These are phyloP conservation scores for Colletotrichum falcatum DNA, from an alignment of 2,329 filamentous ascomycete genomes.

Conservation along the genomic window DNA sequence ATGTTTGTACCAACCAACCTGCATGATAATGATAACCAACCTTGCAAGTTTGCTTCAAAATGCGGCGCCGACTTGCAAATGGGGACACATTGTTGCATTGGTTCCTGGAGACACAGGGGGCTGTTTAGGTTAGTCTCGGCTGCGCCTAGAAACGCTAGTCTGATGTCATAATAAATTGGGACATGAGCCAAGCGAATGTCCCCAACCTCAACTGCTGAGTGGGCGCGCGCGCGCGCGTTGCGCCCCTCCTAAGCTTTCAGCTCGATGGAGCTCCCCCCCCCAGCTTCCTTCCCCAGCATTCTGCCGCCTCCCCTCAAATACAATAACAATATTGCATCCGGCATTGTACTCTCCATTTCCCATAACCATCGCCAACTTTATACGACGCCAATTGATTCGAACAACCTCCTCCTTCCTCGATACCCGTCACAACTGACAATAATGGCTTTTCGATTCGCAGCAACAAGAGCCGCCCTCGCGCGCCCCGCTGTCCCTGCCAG, in stretches of 20 bases:
- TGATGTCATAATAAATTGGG: conserved; percentile 38
- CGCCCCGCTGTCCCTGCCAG: conserved; percentile 48
- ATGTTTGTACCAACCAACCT: too few species aligned
- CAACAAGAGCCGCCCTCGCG: conserved; percentile 50
- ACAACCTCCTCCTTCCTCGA: conserved; percentile 7
- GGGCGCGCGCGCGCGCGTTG: neutral
- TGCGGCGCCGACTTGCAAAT: neutral
- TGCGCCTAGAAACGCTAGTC: conserved; percentile 18
- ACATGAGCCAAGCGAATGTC: conserved; percentile 32
- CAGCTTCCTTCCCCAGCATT: neutral
- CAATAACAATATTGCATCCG: conserved; percentile 12
- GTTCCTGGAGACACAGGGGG: conserved; percentile 13
- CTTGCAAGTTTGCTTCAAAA: conserved; percentile 1
- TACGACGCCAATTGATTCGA: conserved; percentile 6
- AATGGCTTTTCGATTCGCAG: conserved; percentile 54
- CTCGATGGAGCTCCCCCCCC: conserved; percentile 14
- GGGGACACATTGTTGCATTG: conserved; percentile 4
- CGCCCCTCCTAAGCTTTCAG: conserved; percentile 30
- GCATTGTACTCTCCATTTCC: neutral
- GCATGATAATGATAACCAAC: too few species aligned
- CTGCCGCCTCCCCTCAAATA: neutral
- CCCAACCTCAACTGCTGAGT: conserved; percentile 24
- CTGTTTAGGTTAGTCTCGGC: neutral
- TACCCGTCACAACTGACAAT: neutral
- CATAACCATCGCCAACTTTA: neutral